phyloP scores from a whole-genome alignment of 805 yeast genomes.

The Candida koratica region DNA sequence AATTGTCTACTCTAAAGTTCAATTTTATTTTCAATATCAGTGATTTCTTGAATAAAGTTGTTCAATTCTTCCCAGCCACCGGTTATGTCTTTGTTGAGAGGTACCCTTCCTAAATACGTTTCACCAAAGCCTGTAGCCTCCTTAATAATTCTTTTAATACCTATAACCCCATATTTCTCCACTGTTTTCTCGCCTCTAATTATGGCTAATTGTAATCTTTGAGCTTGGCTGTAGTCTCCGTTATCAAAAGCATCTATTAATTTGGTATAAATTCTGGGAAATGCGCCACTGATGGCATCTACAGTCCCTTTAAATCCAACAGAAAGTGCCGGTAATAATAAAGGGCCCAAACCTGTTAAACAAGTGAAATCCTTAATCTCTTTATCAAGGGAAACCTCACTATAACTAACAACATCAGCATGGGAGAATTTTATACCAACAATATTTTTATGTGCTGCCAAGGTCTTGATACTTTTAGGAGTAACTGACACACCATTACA shows the following conservation, averaged over 20 bases:
- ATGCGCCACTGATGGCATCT: conserved; percentile 51
- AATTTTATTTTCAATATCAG: conserved; percentile 41
- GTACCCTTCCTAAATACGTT: conserved; percentile 44
- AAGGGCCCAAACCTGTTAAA: conserved; percentile 51
- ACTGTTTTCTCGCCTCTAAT: conserved; percentile 47
- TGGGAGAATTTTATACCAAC: conserved; percentile 53
- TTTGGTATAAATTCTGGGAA: conserved; percentile 46
- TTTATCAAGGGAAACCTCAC: conserved; percentile 42
- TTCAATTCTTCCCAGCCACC: conserved; percentile 28
- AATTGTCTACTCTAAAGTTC: conserved; percentile 2
- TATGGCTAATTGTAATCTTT: conserved; percentile 37
- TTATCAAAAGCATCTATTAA: conserved; percentile 35
- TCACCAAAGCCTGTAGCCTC: conserved; percentile 41
- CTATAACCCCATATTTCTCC: conserved; percentile 42
- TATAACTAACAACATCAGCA: conserved; percentile 46
- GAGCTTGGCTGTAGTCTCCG: conserved; percentile 42
- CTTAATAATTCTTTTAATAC: conserved; percentile 42
- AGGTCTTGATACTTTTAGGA: conserved; percentile 36
- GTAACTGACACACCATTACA: conserved; percentile 37
- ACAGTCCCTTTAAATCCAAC: conserved; percentile 50
- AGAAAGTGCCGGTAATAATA: conserved; percentile 43
- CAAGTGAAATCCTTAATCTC: conserved; percentile 40
- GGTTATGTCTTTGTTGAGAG: conserved; percentile 37
- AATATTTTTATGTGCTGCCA: conserved; percentile 44
- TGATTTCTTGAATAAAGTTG: conserved; percentile 38